Evolutionary conservation across 2,329 filamentous ascomycete genomes (phyloP), one percentile per base, ranked within the genome.

Genomic region (Pseudogymnoascus sp.): DNA sequence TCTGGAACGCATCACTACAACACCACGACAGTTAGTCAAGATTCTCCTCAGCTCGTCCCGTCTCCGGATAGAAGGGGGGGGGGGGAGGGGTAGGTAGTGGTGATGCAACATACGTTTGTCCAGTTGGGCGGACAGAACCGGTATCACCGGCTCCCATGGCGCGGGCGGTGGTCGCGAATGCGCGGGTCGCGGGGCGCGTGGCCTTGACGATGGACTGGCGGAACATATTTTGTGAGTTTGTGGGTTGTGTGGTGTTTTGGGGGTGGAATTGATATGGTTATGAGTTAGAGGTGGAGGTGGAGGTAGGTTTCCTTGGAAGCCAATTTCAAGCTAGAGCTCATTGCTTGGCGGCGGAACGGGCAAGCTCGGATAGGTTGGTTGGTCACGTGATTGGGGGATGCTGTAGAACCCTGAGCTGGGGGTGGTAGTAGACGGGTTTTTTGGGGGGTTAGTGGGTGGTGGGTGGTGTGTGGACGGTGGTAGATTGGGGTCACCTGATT

Each of bases 1-100:
- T 89, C 79, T 88, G 91, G 85, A 97, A 99, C 63, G 91, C 86
- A 75, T 99, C 93, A 70, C 93, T 96, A 68, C 70, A 43, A 35
- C 21, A 6, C 31, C 41, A 3, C 7, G n/a, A 28, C 61, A 25
- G 16, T 37, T 38, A 35, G 35, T 18, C 38, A 25, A 21, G 14
- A 18, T 25, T 4, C 23, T 25, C 23, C 23, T 25, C 23, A 25
- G 23, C 23, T 25, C 23, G 23, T 25, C 23, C 4, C 23, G 23
- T 5, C 23, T 4, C 6, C 23, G 23, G 23, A 25, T 25, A 6
- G 23, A 25, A 6, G 4, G 23, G 23, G 23, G 9, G 28, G 28
- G 28, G 28, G 28, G 8, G n/a, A n/a, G n/a, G n/a, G n/a, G n/a
- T 31, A 12, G 31, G n/a, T 3, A n/a, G 23, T 37, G 58, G 11